phyloP scores from a whole-genome alignment of 495 filamentous ascomycete genomes.

The Trichocladium antarcticum region DNA sequence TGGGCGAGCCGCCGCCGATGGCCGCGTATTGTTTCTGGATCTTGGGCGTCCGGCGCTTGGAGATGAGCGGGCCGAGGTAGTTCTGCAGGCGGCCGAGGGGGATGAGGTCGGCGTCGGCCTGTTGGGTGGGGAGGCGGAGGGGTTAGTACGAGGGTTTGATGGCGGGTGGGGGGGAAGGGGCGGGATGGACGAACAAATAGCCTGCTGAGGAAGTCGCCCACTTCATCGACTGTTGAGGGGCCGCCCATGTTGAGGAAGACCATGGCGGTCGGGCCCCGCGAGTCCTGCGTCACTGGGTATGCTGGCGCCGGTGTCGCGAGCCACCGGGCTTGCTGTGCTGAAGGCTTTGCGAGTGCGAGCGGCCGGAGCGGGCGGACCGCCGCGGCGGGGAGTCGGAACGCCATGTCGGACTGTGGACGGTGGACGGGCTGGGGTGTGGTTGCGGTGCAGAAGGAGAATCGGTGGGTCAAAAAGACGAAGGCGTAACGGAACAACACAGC shows the following conservation, averaged over 20 bases:
- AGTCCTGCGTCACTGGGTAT: constrained; percentile 60
- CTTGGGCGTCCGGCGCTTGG: constrained; percentile 78
- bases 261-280: constrained; percentile 71
- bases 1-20: constrained; percentile 94
- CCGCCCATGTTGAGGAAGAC: constrained; percentile 99
- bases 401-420: constrained; percentile 33
- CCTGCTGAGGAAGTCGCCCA: constrained; percentile 82
- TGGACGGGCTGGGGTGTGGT: neutral
- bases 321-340: constrained; percentile 31
- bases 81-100: constrained; percentile 87
- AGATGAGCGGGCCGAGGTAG: constrained; percentile 82
- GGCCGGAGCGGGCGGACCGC: constrained; percentile 18
- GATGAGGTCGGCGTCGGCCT: constrained; percentile 92
- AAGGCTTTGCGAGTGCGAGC: constrained; percentile 14
- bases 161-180: constrained; percentile 17
- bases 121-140: neutral
- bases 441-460: too few relatives aligned
- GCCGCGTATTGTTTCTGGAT: constrained; percentile 90
- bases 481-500: too few relatives aligned
- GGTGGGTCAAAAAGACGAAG: too few relatives aligned
- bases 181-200: constrained; percentile 54
- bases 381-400: constrained; percentile 33
- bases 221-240: constrained; percentile 77
- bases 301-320: constrained; percentile 59
- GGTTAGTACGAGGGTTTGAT: neutral